Evolutionary conservation across 129 eudicot genomes (phyloP).

Genomic region (Daucus carota): DNA sequence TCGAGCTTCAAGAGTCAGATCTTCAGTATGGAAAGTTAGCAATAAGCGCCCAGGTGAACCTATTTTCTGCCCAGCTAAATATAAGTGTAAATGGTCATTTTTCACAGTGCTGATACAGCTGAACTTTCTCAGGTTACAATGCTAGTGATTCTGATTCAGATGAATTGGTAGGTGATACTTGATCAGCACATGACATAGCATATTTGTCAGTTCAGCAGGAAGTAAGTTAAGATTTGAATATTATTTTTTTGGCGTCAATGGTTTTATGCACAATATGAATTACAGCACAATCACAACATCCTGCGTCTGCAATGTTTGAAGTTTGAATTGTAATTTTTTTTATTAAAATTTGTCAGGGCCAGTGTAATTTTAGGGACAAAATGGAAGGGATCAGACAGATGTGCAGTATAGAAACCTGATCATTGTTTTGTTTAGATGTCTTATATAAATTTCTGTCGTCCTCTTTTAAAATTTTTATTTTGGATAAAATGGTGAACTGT

Average conservation of each 20-base stretch:
- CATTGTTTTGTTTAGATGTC: too few species aligned
- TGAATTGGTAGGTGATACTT: slow-evolving; percentile 46
- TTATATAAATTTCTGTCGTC: too few species aligned
- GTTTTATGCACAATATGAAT: not conserved
- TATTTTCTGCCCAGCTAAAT: too few species aligned
- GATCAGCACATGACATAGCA: slow-evolving; percentile 17
- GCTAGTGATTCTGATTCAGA: slow-evolving; percentile 90
- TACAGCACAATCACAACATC: not conserved
- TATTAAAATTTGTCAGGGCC: too few species aligned
- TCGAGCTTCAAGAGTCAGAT: slow-evolving; percentile 67
- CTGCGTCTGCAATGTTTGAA: not conserved
- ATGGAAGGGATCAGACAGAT: not conserved
- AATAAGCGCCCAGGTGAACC: slow-evolving; percentile 56
- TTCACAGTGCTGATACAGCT: not conserved
- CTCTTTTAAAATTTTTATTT: too few species aligned
- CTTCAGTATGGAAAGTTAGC: slow-evolving; percentile 89
- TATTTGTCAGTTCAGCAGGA: not conserved
- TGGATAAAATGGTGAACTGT: too few species aligned
- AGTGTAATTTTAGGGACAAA: not conserved
- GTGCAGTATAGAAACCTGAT: too few species aligned
- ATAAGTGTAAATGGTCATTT: too few species aligned
- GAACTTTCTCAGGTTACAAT: slow-evolving; percentile 51
- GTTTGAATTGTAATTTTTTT: too few species aligned
- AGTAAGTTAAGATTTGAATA: slow-evolving; percentile 6
- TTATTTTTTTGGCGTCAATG: not conserved